Evolutionary conservation across 208 protist genomes (phyloP).

Genomic region (Acanthamoeba culbertsoni): DNA sequence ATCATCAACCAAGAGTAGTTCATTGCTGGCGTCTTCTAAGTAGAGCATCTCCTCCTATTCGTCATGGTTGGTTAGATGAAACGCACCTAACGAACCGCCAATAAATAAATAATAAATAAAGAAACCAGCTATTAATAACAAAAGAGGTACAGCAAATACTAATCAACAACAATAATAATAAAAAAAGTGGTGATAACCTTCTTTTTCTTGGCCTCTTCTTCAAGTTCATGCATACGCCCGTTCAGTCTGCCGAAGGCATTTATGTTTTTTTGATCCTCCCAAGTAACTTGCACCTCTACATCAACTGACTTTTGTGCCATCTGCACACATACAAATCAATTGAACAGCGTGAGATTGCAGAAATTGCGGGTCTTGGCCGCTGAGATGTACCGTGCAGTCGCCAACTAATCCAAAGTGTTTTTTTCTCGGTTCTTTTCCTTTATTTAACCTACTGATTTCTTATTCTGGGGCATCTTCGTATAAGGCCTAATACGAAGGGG

Average conservation of each 20-base stretch:
- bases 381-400: too few species aligned
- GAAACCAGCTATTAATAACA: neutral
- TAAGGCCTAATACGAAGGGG: too few species aligned
- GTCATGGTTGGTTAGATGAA: neutral
- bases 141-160: neutral
- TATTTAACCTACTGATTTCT: too few species aligned
- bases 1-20: constrained; percentile 44
- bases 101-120: neutral
- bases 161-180: neutral
- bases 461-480: too few species aligned
- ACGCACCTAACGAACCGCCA: neutral
- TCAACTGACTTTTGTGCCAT: neutral
- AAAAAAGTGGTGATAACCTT: neutral
- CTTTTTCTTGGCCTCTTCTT: constrained; percentile 10
- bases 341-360: too few species aligned
- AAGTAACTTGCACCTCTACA: constrained; percentile 61
- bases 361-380: too few species aligned
- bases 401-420: too few species aligned
- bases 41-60: constrained; percentile 13
- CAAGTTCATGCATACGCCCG: constrained; percentile 39
- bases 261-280: constrained; percentile 58
- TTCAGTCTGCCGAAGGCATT: constrained; percentile 60
- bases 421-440: too few species aligned
- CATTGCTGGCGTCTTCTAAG: constrained; percentile 45
- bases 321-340: too few species aligned